These are phyloP conservation scores for Pleurotus platypus DNA, from an alignment of 768 basidiomycete species.

Conservation along the genomic window DNA sequence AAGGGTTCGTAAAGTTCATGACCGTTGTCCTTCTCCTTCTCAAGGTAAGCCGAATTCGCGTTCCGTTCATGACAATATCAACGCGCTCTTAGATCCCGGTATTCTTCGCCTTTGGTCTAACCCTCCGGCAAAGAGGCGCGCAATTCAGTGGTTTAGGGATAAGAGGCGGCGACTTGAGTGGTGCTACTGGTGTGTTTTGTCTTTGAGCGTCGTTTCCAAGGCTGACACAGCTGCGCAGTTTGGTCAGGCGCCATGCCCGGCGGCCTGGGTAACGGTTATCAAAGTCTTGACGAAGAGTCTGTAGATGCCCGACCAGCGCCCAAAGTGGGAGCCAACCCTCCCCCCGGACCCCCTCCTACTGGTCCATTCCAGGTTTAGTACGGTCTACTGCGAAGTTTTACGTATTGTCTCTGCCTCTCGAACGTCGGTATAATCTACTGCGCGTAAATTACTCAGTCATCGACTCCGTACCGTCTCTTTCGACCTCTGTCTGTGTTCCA, in stretches of 20 bases:
- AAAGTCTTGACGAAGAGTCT: slow-evolving; percentile 54
- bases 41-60: slow-evolving; percentile 38
- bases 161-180: slow-evolving; percentile 41
- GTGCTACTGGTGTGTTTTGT: slow-evolving; percentile 48
- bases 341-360: slow-evolving; percentile 11
- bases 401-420: too few relatives aligned
- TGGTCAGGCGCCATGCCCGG: slow-evolving; percentile 69
- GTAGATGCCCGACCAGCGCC: slow-evolving; percentile 21
- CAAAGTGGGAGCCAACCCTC: slow-evolving; percentile 20
- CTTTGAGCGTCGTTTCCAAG: not conserved
- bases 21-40: slow-evolving; percentile 52
- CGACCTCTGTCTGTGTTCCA: not conserved
- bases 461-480: slow-evolving; percentile 3
- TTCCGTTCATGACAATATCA: not conserved
- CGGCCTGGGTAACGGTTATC: slow-evolving; percentile 58
- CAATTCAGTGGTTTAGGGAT: slow-evolving; percentile 50
- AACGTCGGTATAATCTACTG: slow-evolving; percentile 3
- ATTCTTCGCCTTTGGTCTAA: slow-evolving; percentile 43
- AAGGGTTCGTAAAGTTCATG: slow-evolving; percentile 52
- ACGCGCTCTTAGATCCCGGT: slow-evolving; percentile 50
- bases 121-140: slow-evolving; percentile 55
- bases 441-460: slow-evolving; percentile 11
- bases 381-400: too few relatives aligned
- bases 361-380: not conserved
- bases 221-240: slow-evolving; percentile 34